phyloP scores from a whole-genome alignment of 2,329 filamentous ascomycete species.

The Sclerotinia glacialis region DNA sequence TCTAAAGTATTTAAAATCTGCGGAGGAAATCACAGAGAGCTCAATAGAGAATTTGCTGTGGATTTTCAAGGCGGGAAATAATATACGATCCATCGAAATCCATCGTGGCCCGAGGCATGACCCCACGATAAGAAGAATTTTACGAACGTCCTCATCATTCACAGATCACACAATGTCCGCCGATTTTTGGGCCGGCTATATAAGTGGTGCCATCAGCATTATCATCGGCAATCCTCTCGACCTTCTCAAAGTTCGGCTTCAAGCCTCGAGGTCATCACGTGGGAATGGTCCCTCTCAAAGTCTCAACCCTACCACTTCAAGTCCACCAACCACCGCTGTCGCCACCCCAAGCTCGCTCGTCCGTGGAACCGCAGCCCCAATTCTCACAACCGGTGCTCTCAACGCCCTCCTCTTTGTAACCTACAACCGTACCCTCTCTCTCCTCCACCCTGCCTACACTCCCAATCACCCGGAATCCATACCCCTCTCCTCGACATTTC shows the following conservation, averaged over 20 bases:
- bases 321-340: conserved; percentile 39
- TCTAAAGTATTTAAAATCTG: no score
- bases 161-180: conserved; percentile 42
- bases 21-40: not conserved
- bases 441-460: conserved; percentile 49
- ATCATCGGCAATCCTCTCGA: conserved; percentile 86
- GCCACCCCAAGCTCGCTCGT: conserved; percentile 45
- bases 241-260: conserved; percentile 74
- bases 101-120: conserved; percentile 2
- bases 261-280: conserved; percentile 52
- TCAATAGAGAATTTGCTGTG: not conserved
- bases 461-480: conserved; percentile 23
- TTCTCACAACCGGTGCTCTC: conserved; percentile 84
- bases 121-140: conserved; percentile 1
- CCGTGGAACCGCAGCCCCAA: conserved; percentile 75
- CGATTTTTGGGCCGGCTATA: conserved; percentile 92
- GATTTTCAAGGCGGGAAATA: not conserved
- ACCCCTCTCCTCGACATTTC: conserved; percentile 66
- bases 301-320: conserved; percentile 25
- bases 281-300: conserved; percentile 3
- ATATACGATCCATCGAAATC: no score
- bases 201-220: conserved; percentile 82
- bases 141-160: not conserved
- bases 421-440: conserved; percentile 78
- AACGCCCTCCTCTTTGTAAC: conserved; percentile 88